Evolutionary conservation across 345 rosid species (phyloP), one percentile per base, ranked within the genome.

Genomic region (Pugionium dolabratum): DNA sequence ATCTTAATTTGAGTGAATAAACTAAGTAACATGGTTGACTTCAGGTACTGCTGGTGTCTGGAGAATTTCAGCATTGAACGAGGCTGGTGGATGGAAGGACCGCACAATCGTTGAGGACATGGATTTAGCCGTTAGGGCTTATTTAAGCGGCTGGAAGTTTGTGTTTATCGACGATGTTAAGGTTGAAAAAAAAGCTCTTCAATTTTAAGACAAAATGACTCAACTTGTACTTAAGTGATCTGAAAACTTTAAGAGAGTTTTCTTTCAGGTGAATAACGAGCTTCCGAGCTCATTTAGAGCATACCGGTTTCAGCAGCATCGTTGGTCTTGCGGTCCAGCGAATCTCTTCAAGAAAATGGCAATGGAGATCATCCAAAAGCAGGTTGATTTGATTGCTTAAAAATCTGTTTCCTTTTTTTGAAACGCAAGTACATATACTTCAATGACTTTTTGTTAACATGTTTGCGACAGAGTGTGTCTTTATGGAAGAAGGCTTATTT

Each of bases 321-420:
- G 97, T 41, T 89, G 93, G 98, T 92, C 96, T 9, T 87, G 96
- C 47, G 96, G 98, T 69, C 96, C 98, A 1, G 92, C 96, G 10
- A 92, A 92, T 67, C 96, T 92, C 36, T 87, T 87, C 71, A 84
- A 76, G 80, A 89, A 92, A 79, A 87, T 87, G 85, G 81, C 72
- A 0, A 42, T 11, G 48, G 96, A 92, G 45, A 83, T 92, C 18
- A 32, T 83, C 2, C 64, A 52, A 53, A 89, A 79, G 42, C 79
- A 66, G 89, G 98, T 85, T 44, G 6, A 41, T 45, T 18, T 45
- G 9, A 44, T 54, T 3, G 36, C 10, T 4, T 47, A 2, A 1
- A 32, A 34, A 33, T 32, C 36, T 62, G 1, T 3, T 7, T 29
- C 4, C 60, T 11, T 35, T 18, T 18, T 18, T 18, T 45, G 74